Base-by-base conservation (phyloP, 2,329 filamentous ascomycete species). In the Penicillium expansum region DNA sequence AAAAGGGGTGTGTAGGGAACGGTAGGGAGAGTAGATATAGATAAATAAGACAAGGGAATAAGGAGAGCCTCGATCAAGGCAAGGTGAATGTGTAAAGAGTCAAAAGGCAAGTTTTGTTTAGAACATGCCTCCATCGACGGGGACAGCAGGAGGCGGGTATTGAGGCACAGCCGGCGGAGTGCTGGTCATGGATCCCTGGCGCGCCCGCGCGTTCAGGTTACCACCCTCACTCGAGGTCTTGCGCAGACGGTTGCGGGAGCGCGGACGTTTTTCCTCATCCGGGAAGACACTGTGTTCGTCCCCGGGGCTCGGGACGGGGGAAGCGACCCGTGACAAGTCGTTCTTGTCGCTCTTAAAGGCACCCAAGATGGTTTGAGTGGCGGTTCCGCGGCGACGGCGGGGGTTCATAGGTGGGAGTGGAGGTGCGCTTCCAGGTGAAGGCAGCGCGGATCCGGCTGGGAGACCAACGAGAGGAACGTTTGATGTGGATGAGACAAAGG, bases 351-450 rank as follows among this genome's bases (percentile, higher is more conserved):
- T 62, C 56, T 73, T 76, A 58, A 76, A 71, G 32, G 66, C 75
- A 50, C 60, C 73, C 51, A 73, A 62, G 42, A 73, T 77, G 53
- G 67, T 78, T 62, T 73, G 77, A 30, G 69, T 79, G 62, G 69
- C 76, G 49, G 68, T 78, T 62, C 69, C 81, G 14, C 80, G 80
- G 52, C 82, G 78, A 42, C 84, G 78, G 56, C 81, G 80, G 1
- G 84, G 83, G 65, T 86, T 86, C 78, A 85, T 83, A 0, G 82
- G 80, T 29, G 83, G 83, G 7, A 86, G 70, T 1, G 83, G 82
- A 11, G 83, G 82, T 29, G 54, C 1, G 77, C 71, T n/a, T 72
- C 70, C 62, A 76, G 77, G 47, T 81, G 82, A 55, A 83, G 84
- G 70, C 74, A 79, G 73, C 5, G 79, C 81, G 2, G 82, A 80